Conservation (phyloP, 2,329 filamentous ascomycete genomes). For the Setomelanomma holmii region DNA sequence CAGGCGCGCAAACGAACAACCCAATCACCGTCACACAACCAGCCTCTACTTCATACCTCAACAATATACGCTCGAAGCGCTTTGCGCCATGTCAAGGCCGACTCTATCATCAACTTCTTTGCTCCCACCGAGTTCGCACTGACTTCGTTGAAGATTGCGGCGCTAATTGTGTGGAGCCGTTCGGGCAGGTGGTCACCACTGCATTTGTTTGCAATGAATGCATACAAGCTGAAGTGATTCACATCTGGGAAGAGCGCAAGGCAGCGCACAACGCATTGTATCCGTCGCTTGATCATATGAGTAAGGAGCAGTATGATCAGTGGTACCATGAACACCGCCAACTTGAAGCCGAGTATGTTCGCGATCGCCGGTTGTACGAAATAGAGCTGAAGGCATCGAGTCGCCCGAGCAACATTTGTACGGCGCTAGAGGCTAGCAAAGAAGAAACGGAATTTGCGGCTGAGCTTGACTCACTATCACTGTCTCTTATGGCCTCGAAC, state of each 20-base stretch:
- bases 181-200: constrained; percentile 17
- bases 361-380: constrained; percentile 36
- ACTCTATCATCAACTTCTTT: constrained; percentile 45
- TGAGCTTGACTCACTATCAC: constrained; percentile 40
- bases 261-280: constrained; percentile 36
- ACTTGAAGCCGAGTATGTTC: constrained; percentile 35
- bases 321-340: constrained; percentile 40
- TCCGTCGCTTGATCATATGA: constrained; percentile 38
- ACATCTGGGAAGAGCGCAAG: constrained; percentile 38
- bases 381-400: constrained; percentile 30
- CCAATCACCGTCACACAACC: constrained; percentile 12
- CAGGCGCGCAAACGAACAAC: constrained; percentile 15
- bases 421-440: constrained; percentile 35
- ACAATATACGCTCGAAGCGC: constrained; percentile 35
- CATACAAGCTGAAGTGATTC: constrained; percentile 32
- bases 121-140: constrained; percentile 46
- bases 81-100: constrained; percentile 44
- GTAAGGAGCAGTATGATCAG: constrained; percentile 38
- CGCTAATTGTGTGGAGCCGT: constrained; percentile 42
- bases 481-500: constrained; percentile 36
- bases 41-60: constrained; percentile 18
- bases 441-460: constrained; percentile 42
- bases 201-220: constrained; percentile 45
- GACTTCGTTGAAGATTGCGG: constrained; percentile 47
- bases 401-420: constrained; percentile 41